A percentile compares a stretch with the other conserved stretches of the same genome.
Evolutionary conservation across 2,329 filamentous ascomycete species (phyloP).

Genomic region (Arthrobotrys sphaeroides): DNA sequence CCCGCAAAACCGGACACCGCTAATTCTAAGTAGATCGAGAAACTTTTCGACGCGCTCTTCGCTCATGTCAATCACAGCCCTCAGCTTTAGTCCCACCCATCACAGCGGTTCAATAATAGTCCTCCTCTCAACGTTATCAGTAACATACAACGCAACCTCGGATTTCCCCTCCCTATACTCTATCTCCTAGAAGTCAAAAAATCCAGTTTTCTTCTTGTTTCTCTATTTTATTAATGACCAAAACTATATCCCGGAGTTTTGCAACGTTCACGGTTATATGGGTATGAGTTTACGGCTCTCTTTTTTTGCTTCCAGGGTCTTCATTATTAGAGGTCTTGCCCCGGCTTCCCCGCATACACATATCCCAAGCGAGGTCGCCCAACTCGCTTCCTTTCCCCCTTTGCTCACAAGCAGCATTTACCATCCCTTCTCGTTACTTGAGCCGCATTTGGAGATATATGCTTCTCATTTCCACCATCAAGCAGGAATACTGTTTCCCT

Average conservation of each 20-base stretch:
- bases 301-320: slow-evolving; percentile 30
- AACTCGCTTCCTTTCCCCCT: slow-evolving; percentile 2
- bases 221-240: slow-evolving; percentile 49
- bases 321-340: slow-evolving; percentile 49
- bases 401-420: background rate
- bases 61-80: slow-evolving; percentile 61
- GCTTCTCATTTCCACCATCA: background rate
- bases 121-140: background rate
- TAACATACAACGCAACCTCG: slow-evolving; percentile 30
- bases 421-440: background rate
- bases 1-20: background rate
- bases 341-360: slow-evolving; percentile 29
- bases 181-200: slow-evolving; percentile 30
- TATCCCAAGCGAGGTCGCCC: slow-evolving; percentile 29
- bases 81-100: slow-evolving; percentile 18
- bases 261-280: slow-evolving; percentile 52
- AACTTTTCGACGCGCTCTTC: slow-evolving; percentile 64
- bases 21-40: slow-evolving; percentile 61
- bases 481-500: slow-evolving; percentile 13
- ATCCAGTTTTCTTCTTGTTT: slow-evolving; percentile 13
- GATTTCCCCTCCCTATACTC: slow-evolving; percentile 16
- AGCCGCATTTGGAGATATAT: slow-evolving; percentile 25
- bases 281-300: slow-evolving; percentile 42
- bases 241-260: slow-evolving; percentile 55
- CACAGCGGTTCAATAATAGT: background rate